Conservation (phyloP, 2,329 filamentous ascomycete genomes). For the Pseudocercospora musae region DNA sequence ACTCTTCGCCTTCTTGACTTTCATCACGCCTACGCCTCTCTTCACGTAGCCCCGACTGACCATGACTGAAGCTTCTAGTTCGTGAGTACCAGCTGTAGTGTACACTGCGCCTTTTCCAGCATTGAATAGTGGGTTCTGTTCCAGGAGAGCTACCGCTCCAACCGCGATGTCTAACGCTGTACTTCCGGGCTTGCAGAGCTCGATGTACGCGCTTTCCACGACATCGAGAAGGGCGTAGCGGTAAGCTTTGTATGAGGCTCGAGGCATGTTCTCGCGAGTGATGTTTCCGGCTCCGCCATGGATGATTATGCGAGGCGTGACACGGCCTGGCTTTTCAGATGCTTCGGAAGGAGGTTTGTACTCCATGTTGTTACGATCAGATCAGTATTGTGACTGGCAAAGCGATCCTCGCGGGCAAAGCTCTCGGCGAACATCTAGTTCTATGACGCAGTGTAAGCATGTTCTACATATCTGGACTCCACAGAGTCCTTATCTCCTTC, state of each 20-base stretch:
- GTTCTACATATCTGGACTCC: too few relatives aligned
- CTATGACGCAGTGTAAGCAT: too few relatives aligned
- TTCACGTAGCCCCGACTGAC: conserved; percentile 70
- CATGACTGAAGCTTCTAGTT: conserved; percentile 86
- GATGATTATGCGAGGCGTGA: conserved; percentile 46
- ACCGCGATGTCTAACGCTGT: conserved; percentile 71
- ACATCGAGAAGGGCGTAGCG: conserved; percentile 39
- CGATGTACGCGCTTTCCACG: conserved; percentile 29
- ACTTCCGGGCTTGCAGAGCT: conserved; percentile 38
- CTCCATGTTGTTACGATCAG: background rate
- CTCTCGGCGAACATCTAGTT: background rate
- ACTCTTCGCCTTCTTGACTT: conserved; percentile 70
- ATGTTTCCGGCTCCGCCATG: conserved; percentile 51
- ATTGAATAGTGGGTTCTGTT: conserved; percentile 82
- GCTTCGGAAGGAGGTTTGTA: background rate
- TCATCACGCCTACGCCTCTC: conserved; percentile 73
- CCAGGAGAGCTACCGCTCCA: conserved; percentile 70
- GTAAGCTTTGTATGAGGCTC: conserved; percentile 38
- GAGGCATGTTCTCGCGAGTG: conserved; percentile 39
- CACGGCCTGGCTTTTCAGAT: conserved; percentile 19
- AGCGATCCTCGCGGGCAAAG: background rate
- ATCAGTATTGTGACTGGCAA: background rate
- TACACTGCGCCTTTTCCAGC: conserved; percentile 81
- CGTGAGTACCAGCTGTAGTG: conserved; percentile 75
- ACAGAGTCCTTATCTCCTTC: too few relatives aligned